Evolutionary conservation across 192 early-diverging fungal species (phyloP).

Genomic region (Diversispora epigaea): DNA sequence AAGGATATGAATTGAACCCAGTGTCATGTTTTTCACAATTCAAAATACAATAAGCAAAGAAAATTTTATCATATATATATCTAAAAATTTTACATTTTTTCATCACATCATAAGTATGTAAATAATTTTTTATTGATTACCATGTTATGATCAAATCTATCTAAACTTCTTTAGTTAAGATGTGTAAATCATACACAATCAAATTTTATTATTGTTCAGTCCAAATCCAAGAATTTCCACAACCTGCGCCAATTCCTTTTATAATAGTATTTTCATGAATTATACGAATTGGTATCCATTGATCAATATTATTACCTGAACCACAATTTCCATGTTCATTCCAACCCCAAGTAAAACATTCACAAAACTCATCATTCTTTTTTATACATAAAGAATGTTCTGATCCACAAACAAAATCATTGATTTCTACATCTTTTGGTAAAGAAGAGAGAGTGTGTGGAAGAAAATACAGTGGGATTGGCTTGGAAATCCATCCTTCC

Average conservation of each 20-base stretch:
- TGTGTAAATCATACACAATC: too few relatives aligned
- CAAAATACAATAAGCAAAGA: too few relatives aligned
- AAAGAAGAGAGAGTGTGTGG: constrained; percentile 31
- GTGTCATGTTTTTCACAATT: constrained; percentile 1
- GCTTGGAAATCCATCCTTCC: constrained; percentile 12
- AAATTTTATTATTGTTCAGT: too few relatives aligned
- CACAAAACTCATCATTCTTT: constrained; percentile 42
- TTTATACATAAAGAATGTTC: constrained; percentile 68
- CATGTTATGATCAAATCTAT: too few relatives aligned
- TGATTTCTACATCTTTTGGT: constrained; percentile 1
- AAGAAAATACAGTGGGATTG: constrained; percentile 23
- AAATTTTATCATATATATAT: too few relatives aligned
- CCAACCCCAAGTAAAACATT: constrained; percentile 81
- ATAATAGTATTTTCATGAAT: background rate
- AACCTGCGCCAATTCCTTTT: constrained; percentile 38
- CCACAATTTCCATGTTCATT: constrained; percentile 94
- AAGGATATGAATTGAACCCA: background rate
- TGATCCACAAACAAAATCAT: constrained; percentile 63
- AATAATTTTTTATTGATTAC: too few relatives aligned
- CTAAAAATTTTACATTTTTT: too few relatives aligned
- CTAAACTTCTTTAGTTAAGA: too few relatives aligned
- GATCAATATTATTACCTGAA: constrained; percentile 38
- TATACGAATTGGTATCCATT: constrained; percentile 10
- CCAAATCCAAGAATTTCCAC: constrained; percentile 46
- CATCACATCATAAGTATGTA: too few relatives aligned